Evolutionary conservation across 2,329 filamentous ascomycete species (phyloP).

Genomic region (Hymenotorrendiella dingleyae): DNA sequence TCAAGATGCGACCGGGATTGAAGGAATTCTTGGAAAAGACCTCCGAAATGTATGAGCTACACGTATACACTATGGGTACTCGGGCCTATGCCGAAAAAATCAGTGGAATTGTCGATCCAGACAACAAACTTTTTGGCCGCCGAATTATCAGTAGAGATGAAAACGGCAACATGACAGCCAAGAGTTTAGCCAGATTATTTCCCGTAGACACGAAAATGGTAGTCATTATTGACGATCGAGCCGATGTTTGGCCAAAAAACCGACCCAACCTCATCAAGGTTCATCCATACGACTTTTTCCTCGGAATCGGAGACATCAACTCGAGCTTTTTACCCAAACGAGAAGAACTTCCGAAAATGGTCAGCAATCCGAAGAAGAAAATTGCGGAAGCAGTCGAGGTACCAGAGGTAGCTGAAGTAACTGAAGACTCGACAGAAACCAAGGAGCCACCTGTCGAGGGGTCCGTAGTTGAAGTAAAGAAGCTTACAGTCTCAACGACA

Average conservation of each 20-base stretch:
- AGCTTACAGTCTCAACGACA: not conserved
- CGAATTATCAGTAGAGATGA: constrained; percentile 95
- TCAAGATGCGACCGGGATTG: constrained; percentile 89
- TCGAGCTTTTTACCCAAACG: constrained; percentile 90
- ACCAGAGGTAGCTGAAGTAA: not conserved
- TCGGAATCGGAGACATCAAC: constrained; percentile 97
- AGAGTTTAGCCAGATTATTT: constrained; percentile 85
- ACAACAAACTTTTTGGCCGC: constrained; percentile 84
- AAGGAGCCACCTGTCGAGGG: not conserved
- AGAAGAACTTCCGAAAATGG: constrained; percentile 39
- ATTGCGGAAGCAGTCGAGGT: constrained; percentile 3
- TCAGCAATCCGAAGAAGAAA: constrained; percentile 20
- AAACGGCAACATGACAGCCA: constrained; percentile 86
- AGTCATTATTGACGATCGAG: constrained; percentile 94
- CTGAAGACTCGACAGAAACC: not conserved
- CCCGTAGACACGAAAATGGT: constrained; percentile 99
- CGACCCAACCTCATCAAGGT: constrained; percentile 92
- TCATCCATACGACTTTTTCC: constrained; percentile 93
- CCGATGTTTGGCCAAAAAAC: constrained; percentile 91
- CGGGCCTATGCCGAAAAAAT: constrained; percentile 92
- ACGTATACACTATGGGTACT: constrained; percentile 99
- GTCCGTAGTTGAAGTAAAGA: constrained; percentile 2
- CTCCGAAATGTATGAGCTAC: constrained; percentile 80
- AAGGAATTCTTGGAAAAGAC: constrained; percentile 73
- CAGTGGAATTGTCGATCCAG: constrained; percentile 86